Percentiles rank a stretch among this genome's conserved stretches.
Conservation (phyloP, 139 green algal genomes). For the Astrephomene gubernaculifera region DNA sequence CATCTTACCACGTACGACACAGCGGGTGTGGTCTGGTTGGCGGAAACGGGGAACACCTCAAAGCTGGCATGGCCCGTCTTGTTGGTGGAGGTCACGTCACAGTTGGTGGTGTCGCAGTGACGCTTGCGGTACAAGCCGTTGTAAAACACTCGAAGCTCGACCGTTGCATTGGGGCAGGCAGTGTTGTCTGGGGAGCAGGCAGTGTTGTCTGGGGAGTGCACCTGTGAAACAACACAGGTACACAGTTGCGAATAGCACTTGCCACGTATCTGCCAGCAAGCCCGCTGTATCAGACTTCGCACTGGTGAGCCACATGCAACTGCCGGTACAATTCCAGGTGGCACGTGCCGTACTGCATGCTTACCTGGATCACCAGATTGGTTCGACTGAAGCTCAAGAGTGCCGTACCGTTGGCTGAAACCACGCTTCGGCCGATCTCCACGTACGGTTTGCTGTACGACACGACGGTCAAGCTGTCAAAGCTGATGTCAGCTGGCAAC, state of each 20-base stretch:
- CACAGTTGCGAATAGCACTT: no score
- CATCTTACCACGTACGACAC: slow-evolving; percentile 19
- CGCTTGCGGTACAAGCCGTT: neutral
- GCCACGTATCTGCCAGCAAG: no score
- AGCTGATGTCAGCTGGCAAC: neutral
- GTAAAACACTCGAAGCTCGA: neutral
- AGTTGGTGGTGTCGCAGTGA: neutral
- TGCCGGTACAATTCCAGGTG: no score
- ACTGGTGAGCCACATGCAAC: no score
- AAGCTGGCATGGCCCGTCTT: neutral
- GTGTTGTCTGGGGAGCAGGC: no score
- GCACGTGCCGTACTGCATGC: no score
- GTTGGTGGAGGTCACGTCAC: neutral
- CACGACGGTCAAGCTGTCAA: neutral
- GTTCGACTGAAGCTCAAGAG: no score
- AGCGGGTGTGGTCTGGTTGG: neutral
- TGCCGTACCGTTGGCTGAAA: neutral
- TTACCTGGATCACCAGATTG: no score
- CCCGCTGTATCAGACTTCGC: no score
- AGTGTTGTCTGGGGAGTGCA: no score
- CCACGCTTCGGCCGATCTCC: neutral
- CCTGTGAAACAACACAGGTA: no score
- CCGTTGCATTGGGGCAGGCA: neutral
- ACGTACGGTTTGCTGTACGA: slow-evolving; percentile 19
- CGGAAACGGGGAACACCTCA: neutral